phyloP scores from a whole-genome alignment of 1,139 yeast genomes.

The Zygosaccharomyces sapae region DNA sequence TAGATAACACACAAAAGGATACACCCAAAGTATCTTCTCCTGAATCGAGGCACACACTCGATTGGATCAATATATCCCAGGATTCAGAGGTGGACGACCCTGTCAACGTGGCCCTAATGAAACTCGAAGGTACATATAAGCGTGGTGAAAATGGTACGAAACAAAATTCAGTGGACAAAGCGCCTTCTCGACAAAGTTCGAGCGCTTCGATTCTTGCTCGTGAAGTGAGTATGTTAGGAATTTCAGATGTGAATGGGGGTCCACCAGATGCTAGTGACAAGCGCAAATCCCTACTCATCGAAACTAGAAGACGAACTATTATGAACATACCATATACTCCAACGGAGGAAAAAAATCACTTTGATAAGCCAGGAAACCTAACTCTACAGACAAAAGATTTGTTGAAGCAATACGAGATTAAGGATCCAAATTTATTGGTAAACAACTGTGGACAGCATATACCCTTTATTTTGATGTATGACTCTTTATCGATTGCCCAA shows the following conservation, averaged over 20 bases:
- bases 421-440: constrained; percentile 28
- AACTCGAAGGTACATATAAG: constrained; percentile 63
- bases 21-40: constrained; percentile 10
- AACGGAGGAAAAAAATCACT: neutral
- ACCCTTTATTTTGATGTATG: constrained; percentile 73
- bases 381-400: constrained; percentile 24
- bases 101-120: constrained; percentile 65
- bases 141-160: constrained; percentile 12
- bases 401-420: constrained; percentile 25
- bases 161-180: constrained; percentile 2
- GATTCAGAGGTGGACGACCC: constrained; percentile 67
- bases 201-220: constrained; percentile 25
- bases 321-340: constrained; percentile 31
- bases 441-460: constrained; percentile 48
- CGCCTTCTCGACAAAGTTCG: constrained; percentile 16
- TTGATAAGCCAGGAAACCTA: neutral
- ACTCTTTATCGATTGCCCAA: constrained; percentile 60
- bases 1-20: constrained; percentile 11
- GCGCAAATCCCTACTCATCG: constrained; percentile 36
- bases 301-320: constrained; percentile 40
- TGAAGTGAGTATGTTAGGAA: constrained; percentile 35
- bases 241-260: constrained; percentile 20
- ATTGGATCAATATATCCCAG: constrained; percentile 77
- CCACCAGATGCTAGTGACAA: constrained; percentile 23
- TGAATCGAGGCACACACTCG: constrained; percentile 47